Conservation (phyloP, 306 rosid species). For the Ammopiptanthus mongolicus region DNA sequence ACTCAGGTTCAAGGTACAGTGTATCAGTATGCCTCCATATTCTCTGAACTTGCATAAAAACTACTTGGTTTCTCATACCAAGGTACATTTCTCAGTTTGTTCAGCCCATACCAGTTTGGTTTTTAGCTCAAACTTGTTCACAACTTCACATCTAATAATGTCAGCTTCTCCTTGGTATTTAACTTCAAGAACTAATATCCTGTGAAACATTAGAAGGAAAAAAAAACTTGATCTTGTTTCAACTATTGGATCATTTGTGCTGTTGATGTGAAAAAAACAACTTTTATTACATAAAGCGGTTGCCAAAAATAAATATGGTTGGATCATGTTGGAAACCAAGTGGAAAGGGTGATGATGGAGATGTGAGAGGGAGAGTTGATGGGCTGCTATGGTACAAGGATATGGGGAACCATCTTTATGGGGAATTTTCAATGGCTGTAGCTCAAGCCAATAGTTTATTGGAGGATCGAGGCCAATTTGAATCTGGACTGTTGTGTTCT, state of each 20-base stretch:
- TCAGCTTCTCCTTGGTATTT: constrained; percentile 39
- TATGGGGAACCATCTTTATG: constrained; percentile 73
- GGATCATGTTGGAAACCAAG: constrained; percentile 63
- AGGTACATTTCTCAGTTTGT: constrained; percentile 50
- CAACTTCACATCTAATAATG: constrained; percentile 43
- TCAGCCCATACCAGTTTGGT: constrained; percentile 76
- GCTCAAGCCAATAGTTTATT: constrained; percentile 68
- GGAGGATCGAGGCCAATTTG: constrained; percentile 78
- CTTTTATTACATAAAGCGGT: neutral
- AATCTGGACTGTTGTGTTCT: constrained; percentile 68
- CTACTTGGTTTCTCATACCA: constrained; percentile 48
- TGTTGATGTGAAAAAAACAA: neutral
- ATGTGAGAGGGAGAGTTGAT: constrained; percentile 53
- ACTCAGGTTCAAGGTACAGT: constrained; percentile 67
- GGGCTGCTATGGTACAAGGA: constrained; percentile 80
- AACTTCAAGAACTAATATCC: constrained; percentile 31
- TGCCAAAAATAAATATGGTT: constrained; percentile 48
- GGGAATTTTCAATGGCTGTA: constrained; percentile 83
- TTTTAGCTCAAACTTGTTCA: constrained; percentile 40
- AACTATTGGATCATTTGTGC: constrained; percentile 25
- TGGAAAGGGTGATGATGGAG: constrained; percentile 46
- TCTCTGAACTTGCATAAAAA: constrained; percentile 69
- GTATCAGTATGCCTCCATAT: constrained; percentile 57
- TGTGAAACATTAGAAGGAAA: constrained; percentile 31
- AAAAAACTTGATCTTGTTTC: constrained; percentile 19